These are phyloP conservation scores for Elongisporangium anandrum DNA, from an alignment of 352 stramenopile genomes.

Conservation along the genomic window DNA sequence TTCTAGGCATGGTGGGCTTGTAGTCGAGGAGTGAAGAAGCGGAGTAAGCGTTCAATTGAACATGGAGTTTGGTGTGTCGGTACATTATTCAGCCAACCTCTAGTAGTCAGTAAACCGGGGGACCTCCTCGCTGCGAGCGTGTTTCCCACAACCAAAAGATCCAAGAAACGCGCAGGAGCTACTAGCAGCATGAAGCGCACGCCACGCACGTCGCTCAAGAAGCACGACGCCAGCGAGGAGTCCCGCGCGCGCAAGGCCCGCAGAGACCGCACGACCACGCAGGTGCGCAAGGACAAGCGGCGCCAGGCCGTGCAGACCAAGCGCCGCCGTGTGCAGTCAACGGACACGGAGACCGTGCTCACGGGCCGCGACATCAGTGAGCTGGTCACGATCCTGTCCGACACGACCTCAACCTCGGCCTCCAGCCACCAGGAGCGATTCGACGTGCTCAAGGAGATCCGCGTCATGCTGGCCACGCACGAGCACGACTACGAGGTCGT, in stretches of 20 bases:
- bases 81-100: too few relatives aligned
- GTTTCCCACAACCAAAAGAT: background rate
- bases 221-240: conserved; percentile 59
- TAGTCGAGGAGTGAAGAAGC: too few relatives aligned
- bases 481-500: conserved; percentile 67
- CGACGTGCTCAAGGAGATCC: conserved; percentile 67
- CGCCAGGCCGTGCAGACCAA: conserved; percentile 60
- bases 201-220: conserved; percentile 71
- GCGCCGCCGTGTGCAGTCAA: conserved; percentile 58
- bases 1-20: conserved; percentile 3
- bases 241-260: conserved; percentile 61
- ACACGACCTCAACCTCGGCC: conserved; percentile 28
- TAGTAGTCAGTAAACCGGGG: background rate
- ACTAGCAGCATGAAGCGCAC: conserved; percentile 15
- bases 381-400: conserved; percentile 39
- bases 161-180: background rate
- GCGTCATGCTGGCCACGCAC: conserved; percentile 45
- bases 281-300: conserved; percentile 76
- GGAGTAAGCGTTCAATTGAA: too few relatives aligned
- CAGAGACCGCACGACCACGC: conserved; percentile 49
- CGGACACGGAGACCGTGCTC: conserved; percentile 30
- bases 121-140: background rate
- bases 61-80: too few relatives aligned
- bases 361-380: conserved; percentile 52
- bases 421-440: conserved; percentile 57